Conservation (phyloP, 1,284 basidiomycete genomes). For the Cryptococcus sp. region DNA sequence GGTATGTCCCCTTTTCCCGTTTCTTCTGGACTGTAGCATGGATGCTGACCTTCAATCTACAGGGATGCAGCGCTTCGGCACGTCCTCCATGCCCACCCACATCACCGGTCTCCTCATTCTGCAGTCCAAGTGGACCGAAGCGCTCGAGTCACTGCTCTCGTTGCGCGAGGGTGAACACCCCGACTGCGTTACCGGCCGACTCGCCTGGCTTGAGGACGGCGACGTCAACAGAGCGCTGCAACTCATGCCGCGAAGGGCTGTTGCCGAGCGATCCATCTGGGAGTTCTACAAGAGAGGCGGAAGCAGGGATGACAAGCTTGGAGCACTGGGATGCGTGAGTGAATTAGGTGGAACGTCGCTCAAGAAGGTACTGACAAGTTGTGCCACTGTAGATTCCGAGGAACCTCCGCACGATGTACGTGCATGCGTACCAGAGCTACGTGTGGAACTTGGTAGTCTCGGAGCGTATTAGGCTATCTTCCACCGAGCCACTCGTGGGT, state of each 20-base stretch:
- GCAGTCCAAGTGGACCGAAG: constrained; percentile 81
- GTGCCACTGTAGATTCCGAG: constrained; percentile 70
- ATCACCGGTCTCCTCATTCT: constrained; percentile 86
- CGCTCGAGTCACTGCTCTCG: constrained; percentile 75
- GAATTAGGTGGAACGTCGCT: neutral
- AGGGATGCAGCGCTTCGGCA: constrained; percentile 99
- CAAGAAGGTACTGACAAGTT: constrained; percentile 2
- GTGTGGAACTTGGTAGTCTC: constrained; percentile 97
- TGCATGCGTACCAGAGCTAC: constrained; percentile 98
- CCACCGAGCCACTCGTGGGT: constrained; percentile 71
- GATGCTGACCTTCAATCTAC: neutral
- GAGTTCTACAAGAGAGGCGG: constrained; percentile 84
- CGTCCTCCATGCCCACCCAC: constrained; percentile 92
- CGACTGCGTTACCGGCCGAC: constrained; percentile 71
- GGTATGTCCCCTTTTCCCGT: constrained; percentile 55
- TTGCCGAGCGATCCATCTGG: constrained; percentile 87
- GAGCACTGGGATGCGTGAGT: constrained; percentile 75
- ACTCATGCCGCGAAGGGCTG: constrained; percentile 79
- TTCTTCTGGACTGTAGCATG: neutral
- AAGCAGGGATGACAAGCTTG: constrained; percentile 77
- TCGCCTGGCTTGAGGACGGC: constrained; percentile 75
- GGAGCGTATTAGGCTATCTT: constrained; percentile 80
- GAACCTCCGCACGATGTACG: constrained; percentile 92
- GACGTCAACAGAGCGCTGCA: constrained; percentile 73
- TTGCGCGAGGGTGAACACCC: constrained; percentile 84